Evolutionary conservation across 2,329 filamentous ascomycete species (phyloP).

Genomic region (Penicillium concentricum): DNA sequence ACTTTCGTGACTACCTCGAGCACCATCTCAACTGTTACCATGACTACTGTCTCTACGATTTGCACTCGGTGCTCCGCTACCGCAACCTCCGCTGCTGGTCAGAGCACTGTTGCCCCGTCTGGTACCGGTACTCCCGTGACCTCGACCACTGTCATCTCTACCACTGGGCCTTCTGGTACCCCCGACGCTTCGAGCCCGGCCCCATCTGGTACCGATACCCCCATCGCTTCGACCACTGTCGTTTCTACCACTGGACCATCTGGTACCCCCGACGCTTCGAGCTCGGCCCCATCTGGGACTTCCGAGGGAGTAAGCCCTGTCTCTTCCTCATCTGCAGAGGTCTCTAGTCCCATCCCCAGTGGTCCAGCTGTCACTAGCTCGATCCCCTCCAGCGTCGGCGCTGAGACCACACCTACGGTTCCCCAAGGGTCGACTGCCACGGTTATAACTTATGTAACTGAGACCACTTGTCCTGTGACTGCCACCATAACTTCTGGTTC

Average conservation of each 20-base stretch:
- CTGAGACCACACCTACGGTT: conserved; percentile 2
- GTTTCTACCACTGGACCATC: background rate
- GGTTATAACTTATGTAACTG: conserved; percentile 30
- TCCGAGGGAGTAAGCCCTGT: background rate
- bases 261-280: background rate
- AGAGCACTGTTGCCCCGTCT: background rate
- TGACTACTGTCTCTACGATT: conserved; percentile 30
- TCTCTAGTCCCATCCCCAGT: background rate
- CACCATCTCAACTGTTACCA: conserved; percentile 54
- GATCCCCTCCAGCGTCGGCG: background rate
- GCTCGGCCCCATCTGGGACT: background rate
- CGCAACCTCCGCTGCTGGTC: conserved; percentile 11
- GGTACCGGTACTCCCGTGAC: no score
- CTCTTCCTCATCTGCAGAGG: background rate
- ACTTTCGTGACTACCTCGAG: conserved; percentile 50
- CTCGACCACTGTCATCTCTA: no score
- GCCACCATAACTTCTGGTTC: conserved; percentile 43
- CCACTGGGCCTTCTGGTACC: no score
- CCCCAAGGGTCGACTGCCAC: conserved; percentile 24
- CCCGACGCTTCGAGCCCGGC: no score
- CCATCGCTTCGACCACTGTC: background rate
- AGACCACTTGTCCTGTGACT: conserved; percentile 36
- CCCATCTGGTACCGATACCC: no score
- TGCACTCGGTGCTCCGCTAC: conserved; percentile 22
- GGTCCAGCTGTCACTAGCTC: background rate